These are phyloP conservation scores for Cystobasidium sp. DNA, from an alignment of 1,284 basidiomycete genomes.

Conservation along the genomic window DNA sequence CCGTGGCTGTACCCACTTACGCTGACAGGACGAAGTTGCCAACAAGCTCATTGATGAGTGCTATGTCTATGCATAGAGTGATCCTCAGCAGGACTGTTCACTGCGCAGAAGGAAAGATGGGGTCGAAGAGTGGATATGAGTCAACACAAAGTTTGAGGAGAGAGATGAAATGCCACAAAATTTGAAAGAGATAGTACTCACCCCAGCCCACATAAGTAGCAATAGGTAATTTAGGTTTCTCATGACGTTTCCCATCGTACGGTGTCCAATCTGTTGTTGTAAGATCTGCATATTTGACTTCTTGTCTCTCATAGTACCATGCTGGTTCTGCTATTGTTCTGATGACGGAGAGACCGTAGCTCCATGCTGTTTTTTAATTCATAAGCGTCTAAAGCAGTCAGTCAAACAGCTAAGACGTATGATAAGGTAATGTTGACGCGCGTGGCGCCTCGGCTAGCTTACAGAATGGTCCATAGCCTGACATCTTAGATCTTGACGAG, in stretches of 20 bases:
- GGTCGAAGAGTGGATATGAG: not conserved
- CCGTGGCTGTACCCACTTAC: not conserved
- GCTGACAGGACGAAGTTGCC: constrained; percentile 24
- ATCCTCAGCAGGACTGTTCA: constrained; percentile 12
- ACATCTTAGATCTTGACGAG: not conserved
- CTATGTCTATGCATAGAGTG: constrained; percentile 25
- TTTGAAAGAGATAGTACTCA: not conserved
- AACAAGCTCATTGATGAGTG: constrained; percentile 22
- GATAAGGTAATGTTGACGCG: not conserved
- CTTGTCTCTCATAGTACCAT: constrained; percentile 7
- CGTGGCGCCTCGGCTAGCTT: not conserved
- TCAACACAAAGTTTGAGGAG: no score
- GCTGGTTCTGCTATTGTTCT: constrained; percentile 20
- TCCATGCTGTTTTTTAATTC: not conserved
- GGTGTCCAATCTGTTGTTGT: not conserved
- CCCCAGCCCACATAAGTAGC: constrained; percentile 33
- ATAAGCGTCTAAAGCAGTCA: no score
- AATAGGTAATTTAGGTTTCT: constrained; percentile 14
- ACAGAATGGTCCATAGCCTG: constrained; percentile 26
- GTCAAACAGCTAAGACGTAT: no score
- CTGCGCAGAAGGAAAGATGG: not conserved
- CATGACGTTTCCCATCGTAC: not conserved
- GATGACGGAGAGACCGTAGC: constrained; percentile 14
- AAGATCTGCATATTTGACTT: not conserved
- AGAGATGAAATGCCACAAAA: no score